A percentile compares a stretch with the other conserved stretches of the same genome.
Evolutionary conservation across 306 rosid species (phyloP).

Genomic region (Vicia faba): DNA sequence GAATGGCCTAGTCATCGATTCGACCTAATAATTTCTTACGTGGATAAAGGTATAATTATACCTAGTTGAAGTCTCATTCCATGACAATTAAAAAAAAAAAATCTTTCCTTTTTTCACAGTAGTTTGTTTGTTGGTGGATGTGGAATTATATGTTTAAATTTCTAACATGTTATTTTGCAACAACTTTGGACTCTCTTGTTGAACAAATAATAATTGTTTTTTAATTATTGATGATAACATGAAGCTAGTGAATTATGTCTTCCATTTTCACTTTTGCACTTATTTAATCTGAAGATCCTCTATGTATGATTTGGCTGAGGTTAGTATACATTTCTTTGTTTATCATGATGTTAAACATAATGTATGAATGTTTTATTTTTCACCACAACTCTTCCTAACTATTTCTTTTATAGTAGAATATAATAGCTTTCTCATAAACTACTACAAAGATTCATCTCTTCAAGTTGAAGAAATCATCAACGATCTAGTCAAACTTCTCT

Average conservation of each 20-base stretch:
- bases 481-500: no score
- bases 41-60: slow-evolving; percentile 74
- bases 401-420: no score
- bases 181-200: slow-evolving; percentile 90
- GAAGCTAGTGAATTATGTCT: slow-evolving; percentile 68
- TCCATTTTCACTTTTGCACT: slow-evolving; percentile 1
- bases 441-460: no score
- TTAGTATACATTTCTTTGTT: no score
- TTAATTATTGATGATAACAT: slow-evolving; percentile 87
- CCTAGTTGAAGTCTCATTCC: slow-evolving; percentile 9
- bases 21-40: no score
- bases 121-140: background rate
- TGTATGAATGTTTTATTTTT: no score
- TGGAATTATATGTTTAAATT: slow-evolving; percentile 22
- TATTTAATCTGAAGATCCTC: background rate
- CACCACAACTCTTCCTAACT: no score
- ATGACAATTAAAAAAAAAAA: background rate
- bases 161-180: slow-evolving; percentile 43
- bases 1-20: no score
- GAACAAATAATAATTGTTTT: slow-evolving; percentile 89
- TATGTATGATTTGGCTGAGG: no score
- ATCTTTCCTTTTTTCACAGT: background rate
- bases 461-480: no score
- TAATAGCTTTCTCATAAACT: no score
- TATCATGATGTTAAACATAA: no score